Conservation (phyloP, 805 yeast species). For the Candida loeiensis region DNA sequence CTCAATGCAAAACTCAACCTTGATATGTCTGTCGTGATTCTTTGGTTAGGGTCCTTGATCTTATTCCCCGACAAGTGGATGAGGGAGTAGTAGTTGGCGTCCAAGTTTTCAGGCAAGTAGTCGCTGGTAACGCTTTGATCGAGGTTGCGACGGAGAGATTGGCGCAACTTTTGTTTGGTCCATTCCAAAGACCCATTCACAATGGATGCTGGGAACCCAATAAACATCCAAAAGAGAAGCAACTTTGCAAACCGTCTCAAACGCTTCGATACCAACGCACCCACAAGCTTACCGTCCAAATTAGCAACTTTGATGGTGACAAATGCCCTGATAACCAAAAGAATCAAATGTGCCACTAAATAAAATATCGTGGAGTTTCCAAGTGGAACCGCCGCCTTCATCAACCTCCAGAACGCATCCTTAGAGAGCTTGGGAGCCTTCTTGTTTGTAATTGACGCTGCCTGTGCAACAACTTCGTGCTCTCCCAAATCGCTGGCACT, state of each 20-base stretch:
- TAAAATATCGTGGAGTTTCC: constrained; percentile 28
- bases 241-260: constrained; percentile 62
- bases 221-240: constrained; percentile 70
- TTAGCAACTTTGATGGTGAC: constrained; percentile 80
- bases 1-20: constrained; percentile 70
- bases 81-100: constrained; percentile 70
- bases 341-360: constrained; percentile 51
- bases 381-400: constrained; percentile 32
- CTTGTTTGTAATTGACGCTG: constrained; percentile 8
- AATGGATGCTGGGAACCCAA: constrained; percentile 83
- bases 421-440: constrained; percentile 26
- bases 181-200: constrained; percentile 68
- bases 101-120: constrained; percentile 67
- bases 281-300: constrained; percentile 81
- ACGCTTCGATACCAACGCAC: constrained; percentile 69
- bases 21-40: constrained; percentile 76
- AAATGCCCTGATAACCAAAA: constrained; percentile 65
- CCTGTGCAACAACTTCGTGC: constrained; percentile 11
- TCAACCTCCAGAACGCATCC: constrained; percentile 28
- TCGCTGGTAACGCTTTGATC: constrained; percentile 62
- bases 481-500: constrained; percentile 10
- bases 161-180: constrained; percentile 55
- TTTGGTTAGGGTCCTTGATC: constrained; percentile 74
- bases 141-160: constrained; percentile 58
- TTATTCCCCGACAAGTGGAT: constrained; percentile 52